Percentiles rank a stretch among this genome's conserved stretches.
These are phyloP conservation scores for Fusarium armeniacum DNA, from an alignment of 2,329 filamentous ascomycete genomes.

Conservation along the genomic window DNA sequence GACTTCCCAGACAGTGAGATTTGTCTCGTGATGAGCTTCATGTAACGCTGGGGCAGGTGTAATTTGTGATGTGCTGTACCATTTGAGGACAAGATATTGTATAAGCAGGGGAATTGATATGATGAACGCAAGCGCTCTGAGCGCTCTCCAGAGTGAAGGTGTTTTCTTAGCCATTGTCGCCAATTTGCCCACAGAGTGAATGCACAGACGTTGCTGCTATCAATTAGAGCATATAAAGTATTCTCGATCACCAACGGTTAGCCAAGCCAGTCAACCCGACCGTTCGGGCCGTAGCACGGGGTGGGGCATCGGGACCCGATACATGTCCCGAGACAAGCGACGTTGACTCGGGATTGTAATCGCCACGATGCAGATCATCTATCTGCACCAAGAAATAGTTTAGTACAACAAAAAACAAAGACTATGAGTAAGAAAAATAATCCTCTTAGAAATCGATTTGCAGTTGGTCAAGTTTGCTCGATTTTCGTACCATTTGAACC, in stretches of 20 bases:
- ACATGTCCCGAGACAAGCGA: constrained; percentile 1
- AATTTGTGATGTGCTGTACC: not conserved
- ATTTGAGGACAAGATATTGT: constrained; percentile 1
- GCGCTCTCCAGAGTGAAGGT: not conserved
- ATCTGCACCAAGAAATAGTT: too few species aligned
- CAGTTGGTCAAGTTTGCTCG: not conserved
- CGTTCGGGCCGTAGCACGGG: not conserved
- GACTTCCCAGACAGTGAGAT: constrained; percentile 11
- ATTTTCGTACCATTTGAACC: not conserved
- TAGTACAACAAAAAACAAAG: not conserved
- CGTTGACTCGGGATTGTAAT: not conserved
- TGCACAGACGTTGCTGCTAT: not conserved
- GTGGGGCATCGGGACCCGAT: constrained; percentile 15
- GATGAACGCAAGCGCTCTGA: constrained; percentile 9
- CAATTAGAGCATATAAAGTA: not conserved
- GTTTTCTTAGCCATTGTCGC: not conserved
- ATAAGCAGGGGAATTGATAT: constrained; percentile 7
- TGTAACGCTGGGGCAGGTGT: not conserved
- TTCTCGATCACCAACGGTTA: not conserved
- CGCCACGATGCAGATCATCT: not conserved
- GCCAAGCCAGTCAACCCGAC: not conserved
- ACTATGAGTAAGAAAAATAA: not conserved
- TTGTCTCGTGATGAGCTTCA: not conserved
- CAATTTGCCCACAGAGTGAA: not conserved
- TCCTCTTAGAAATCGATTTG: accelerated